Conservation (phyloP, 2,329 filamentous ascomycete genomes). For the Dryadomyces quercivorus region DNA sequence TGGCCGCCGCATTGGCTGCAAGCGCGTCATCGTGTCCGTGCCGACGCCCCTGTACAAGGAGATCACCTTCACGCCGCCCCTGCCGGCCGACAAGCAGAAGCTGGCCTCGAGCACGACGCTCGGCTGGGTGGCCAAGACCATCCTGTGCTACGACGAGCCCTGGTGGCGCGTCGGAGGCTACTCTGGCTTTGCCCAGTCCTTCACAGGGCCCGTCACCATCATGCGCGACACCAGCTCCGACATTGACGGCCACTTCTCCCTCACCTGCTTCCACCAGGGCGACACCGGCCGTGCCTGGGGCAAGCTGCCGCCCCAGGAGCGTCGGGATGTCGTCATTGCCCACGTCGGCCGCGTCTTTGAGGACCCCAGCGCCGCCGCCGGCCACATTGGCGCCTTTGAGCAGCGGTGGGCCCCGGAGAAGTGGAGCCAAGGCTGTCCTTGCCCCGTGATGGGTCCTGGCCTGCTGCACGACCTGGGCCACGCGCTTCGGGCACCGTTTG, state of each 20-base stretch:
- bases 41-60: conserved; percentile 31
- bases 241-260: neutral
- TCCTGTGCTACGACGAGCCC: conserved; percentile 26
- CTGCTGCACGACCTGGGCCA: neutral
- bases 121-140: conserved; percentile 35
- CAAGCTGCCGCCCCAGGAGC: neutral
- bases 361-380: neutral
- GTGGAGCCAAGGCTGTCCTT: conserved; percentile 1
- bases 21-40: conserved; percentile 34
- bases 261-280: neutral
- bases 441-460: conserved; percentile 1
- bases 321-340: neutral
- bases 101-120: conserved; percentile 19
- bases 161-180: conserved; percentile 23
- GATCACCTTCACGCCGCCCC: conserved; percentile 32
- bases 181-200: neutral
- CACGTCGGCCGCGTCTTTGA: neutral
- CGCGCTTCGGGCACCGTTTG: conserved; percentile 20
- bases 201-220: neutral
- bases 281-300: neutral
- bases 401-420: neutral
- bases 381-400: neutral
- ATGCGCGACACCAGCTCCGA: neutral
- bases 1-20: conserved; percentile 20
- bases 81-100: conserved; percentile 28